These are phyloP conservation scores for Saccharum spontaneum DNA, from an alignment of 176 grass and related monocot genomes.

Conservation along the genomic window DNA sequence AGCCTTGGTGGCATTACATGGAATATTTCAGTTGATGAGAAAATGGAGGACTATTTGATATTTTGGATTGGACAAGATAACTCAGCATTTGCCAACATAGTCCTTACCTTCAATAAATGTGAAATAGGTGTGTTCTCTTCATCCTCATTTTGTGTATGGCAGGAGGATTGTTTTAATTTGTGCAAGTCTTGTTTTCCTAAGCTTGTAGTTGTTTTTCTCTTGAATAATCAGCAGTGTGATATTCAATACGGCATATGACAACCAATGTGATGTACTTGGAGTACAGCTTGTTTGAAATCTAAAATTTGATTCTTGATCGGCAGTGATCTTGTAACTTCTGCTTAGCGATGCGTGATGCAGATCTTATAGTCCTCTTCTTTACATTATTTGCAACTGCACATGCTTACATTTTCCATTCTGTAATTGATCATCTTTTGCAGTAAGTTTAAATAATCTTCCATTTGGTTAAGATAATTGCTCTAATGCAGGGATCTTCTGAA, in stretches of 20 bases:
- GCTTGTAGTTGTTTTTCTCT: not conserved
- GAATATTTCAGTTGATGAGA: conserved; percentile 50
- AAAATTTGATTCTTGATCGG: conserved; percentile 16
- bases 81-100: conserved; percentile 80
- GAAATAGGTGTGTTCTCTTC: conserved; percentile 67
- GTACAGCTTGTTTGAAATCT: not conserved
- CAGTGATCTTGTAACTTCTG: not conserved
- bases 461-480: conserved; percentile 1
- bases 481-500: not conserved
- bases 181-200: not conserved
- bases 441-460: not conserved
- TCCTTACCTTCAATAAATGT: conserved; percentile 91
- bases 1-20: conserved; percentile 75
- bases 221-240: not conserved
- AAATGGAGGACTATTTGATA: conserved; percentile 76
- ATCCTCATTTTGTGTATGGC: conserved; percentile 1
- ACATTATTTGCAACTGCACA: not conserved
- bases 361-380: not conserved
- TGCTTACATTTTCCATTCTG: not conserved
- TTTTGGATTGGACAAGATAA: conserved; percentile 91
- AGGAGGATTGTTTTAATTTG: not conserved
- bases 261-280: not conserved
- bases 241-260: not conserved
- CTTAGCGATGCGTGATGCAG: not conserved
- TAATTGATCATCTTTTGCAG: not conserved